Evolutionary conservation across 106 monocot species (phyloP), one percentile per base, ranked within the genome.

Genomic region (Posidonia australis): DNA sequence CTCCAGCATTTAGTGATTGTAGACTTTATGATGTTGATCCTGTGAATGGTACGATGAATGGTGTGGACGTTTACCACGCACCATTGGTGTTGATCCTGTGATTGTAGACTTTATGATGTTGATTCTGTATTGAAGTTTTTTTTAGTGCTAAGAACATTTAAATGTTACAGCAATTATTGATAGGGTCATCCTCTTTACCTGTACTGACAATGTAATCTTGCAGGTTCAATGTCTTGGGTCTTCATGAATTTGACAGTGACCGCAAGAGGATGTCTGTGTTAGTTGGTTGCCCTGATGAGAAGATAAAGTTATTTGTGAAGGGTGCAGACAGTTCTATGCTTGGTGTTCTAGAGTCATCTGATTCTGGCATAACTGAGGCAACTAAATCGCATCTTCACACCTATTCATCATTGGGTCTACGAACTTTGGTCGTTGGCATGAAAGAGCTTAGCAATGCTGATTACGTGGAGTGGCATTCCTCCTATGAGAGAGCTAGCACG

Each of bases 231-330:
- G 69, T 98, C 18, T 67, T 90, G 67, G 96, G 96, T 55, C 80
- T 98, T 45, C 96, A 98, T 65, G 96, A 90, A 60, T 98, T 96
- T 69, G 96, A 96, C 67, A 96, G 96, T 69, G 96, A 96, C 28
- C 74, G 96, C 23, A 96, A 96, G 77, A 84, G 90, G 47, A 98
- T 98, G 96, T 98, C 96, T 3, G 96, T 91, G 11, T 81, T 98
- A 42, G 70, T 98, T 65, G 80, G 82, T 28, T 98, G 80, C 57
- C 96, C 96, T 21, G 90, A 98, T 63, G 81, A 79, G 26, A 68
- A 87, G 3, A 78, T 82, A 16, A 98, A 83, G 54, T 54, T 98
- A 43, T 91, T 87, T 60, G 90, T 87, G 31, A 98, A 98, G 70
- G 96, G 96, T 54, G 96, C 96, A 30, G 96, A 98, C 65, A 90